A percentile compares a stretch with the other conserved stretches of the same genome.
Conservation (phyloP, 352 stramenopile genomes). For the Phytophthora ohioensis region DNA sequence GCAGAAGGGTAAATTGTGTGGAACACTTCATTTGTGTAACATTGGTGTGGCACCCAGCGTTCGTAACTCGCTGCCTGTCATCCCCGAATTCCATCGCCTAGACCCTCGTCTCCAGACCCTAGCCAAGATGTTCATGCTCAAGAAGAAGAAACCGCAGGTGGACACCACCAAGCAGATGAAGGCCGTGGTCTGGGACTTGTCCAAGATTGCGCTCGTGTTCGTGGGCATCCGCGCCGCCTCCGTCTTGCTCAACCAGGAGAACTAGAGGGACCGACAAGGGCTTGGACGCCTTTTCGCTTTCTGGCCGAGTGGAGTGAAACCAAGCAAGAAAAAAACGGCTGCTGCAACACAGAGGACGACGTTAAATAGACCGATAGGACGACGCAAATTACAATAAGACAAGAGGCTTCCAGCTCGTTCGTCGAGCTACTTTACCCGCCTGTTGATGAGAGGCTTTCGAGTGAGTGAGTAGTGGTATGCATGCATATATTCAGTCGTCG, state of each 20-base stretch:
- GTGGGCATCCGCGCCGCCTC: conserved; percentile 78
- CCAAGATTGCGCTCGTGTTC: conserved; percentile 81
- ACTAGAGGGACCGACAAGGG: conserved; percentile 28
- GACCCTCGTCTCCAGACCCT: not conserved
- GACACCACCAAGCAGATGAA: conserved; percentile 83
- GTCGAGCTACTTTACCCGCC: not conserved
- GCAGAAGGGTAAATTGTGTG: too few relatives aligned
- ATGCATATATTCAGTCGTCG: conserved; percentile 45
- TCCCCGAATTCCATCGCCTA: conserved; percentile 7
- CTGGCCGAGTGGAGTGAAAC: conserved; percentile 6
- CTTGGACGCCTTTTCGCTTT: conserved; percentile 9
- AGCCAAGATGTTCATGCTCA: conserved; percentile 84
- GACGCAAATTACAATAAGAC: conserved; percentile 9
- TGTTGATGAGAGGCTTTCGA: not conserved
- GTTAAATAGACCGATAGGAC: conserved; percentile 14
- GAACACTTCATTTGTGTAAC: not conserved
- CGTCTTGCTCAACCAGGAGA: conserved; percentile 73
- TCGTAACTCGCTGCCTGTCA: conserved; percentile 23
- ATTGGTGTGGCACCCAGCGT: conserved; percentile 8
- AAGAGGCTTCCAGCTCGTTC: conserved; percentile 7
- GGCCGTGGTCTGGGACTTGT: conserved; percentile 74
- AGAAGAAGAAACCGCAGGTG: conserved; percentile 90
- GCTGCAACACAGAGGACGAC: not conserved
- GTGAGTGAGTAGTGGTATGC: conserved; percentile 21
- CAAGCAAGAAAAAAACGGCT: conserved; percentile 8